Evolutionary conservation across 306 rosid species (phyloP).

Genomic region (Quercus aquifolioides): DNA sequence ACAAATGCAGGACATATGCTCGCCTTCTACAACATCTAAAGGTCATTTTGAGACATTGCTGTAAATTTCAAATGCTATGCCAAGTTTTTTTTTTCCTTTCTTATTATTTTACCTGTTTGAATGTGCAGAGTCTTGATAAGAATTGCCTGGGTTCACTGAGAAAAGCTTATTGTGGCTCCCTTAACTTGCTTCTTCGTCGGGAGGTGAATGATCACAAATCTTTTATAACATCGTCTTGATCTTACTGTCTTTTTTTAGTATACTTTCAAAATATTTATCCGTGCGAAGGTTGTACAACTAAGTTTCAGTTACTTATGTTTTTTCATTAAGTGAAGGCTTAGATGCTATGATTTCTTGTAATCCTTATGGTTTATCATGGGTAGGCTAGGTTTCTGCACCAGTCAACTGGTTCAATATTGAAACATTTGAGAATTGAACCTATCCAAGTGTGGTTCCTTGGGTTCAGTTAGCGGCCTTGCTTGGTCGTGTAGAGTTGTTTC

Average conservation of each 20-base stretch:
- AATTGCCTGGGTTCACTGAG: constrained; percentile 66
- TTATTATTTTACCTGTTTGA: constrained; percentile 18
- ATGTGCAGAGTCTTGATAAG: constrained; percentile 80
- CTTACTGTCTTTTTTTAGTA: constrained; percentile 6
- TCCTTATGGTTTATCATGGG: neutral
- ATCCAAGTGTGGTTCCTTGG: neutral
- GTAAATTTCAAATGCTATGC: constrained; percentile 7
- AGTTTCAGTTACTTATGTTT: constrained; percentile 6
- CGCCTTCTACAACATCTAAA: constrained; percentile 86
- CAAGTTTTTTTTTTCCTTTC: constrained; percentile 2
- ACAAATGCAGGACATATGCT: constrained; percentile 90
- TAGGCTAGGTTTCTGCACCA: neutral
- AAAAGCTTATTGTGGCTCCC: constrained; percentile 86
- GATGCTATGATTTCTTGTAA: neutral
- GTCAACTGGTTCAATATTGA: neutral
- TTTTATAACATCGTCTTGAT: constrained; percentile 10
- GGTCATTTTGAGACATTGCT: constrained; percentile 40
- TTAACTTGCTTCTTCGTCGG: constrained; percentile 89
- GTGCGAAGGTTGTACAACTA: constrained; percentile 5
- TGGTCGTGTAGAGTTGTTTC: neutral
- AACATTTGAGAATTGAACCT: neutral
- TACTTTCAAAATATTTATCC: neutral
- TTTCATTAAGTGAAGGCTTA: neutral
- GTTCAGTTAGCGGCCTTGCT: neutral
- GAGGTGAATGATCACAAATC: constrained; percentile 65